Evolutionary conservation across 2,329 filamentous ascomycete genomes (phyloP).

Genomic region (Cytospora piceae): DNA sequence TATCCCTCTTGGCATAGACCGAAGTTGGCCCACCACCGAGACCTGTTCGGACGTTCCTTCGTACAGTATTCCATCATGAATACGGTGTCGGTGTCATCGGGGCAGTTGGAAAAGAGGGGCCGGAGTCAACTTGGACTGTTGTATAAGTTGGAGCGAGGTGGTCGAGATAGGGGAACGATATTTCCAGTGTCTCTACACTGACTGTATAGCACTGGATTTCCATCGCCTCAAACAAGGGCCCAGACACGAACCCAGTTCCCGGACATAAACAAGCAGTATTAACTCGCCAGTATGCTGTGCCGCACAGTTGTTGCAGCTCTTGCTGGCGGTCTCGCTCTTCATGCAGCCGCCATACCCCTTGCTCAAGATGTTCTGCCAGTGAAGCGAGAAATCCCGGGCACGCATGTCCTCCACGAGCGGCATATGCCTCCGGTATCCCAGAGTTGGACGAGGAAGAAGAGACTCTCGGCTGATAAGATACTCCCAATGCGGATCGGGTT

Average conservation of each 20-base stretch:
- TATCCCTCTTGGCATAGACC: neutral
- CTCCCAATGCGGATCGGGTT: conserved; percentile 42
- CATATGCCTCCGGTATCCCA: conserved; percentile 34
- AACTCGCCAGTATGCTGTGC: neutral
- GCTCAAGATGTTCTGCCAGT: neutral
- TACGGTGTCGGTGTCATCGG: neutral
- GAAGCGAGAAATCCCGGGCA: conserved; percentile 29
- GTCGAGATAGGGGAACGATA: neutral
- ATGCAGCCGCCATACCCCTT: neutral
- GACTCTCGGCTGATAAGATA: conserved; percentile 32
- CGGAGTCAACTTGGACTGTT: neutral
- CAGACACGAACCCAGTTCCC: neutral
- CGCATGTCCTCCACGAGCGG: conserved; percentile 38
- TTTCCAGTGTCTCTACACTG: neutral
- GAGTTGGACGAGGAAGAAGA: conserved; percentile 37
- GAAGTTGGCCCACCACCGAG: neutral
- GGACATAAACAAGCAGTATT: neutral
- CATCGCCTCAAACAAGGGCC: neutral
- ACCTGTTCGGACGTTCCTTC: too few species aligned
- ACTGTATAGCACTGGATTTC: neutral
- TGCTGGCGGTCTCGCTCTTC: neutral
- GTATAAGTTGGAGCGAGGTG: neutral
- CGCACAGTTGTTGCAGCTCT: neutral
- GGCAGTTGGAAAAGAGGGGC: neutral
- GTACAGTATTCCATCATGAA: neutral